These are phyloP conservation scores for Candida oleophila DNA, from an alignment of 805 yeast species.

Conservation along the genomic window DNA sequence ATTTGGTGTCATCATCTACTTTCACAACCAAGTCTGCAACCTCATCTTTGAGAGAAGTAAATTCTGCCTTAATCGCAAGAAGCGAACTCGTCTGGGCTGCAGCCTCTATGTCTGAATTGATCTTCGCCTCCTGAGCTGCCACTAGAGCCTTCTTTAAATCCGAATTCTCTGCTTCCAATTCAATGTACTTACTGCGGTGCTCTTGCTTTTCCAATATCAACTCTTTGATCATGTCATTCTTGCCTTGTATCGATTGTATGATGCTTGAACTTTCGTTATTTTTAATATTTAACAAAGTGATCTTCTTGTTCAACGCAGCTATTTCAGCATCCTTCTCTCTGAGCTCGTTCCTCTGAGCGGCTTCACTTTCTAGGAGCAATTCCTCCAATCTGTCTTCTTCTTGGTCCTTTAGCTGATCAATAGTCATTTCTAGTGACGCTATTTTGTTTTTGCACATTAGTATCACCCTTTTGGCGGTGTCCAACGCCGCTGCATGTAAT, in stretches of 20 bases:
- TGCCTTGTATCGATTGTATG: background rate
- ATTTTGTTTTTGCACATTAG: background rate
- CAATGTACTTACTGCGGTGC: background rate
- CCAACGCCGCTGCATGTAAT: background rate
- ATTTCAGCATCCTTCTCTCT: background rate
- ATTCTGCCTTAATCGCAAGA: background rate
- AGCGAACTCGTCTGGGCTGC: background rate
- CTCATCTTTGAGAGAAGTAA: slow-evolving; percentile 1
- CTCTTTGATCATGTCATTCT: background rate
- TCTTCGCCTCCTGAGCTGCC: background rate
- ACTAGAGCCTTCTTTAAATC: background rate
- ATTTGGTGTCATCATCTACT: background rate
- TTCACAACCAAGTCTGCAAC: background rate
- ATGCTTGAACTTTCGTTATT: background rate
- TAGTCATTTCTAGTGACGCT: background rate
- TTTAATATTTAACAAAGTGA: background rate
- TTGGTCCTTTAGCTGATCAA: background rate
- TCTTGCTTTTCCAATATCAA: background rate
- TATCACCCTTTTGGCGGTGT: background rate
- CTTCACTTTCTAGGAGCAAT: background rate
- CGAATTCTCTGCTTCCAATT: background rate
- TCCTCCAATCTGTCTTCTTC: background rate
- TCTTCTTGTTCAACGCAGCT: background rate
- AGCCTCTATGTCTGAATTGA: background rate
- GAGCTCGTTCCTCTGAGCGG: background rate